A percentile compares a stretch with the other conserved stretches of the same genome.
Evolutionary conservation across 805 yeast species (phyloP).

Genomic region (Nakazawaea anatomiae): DNA sequence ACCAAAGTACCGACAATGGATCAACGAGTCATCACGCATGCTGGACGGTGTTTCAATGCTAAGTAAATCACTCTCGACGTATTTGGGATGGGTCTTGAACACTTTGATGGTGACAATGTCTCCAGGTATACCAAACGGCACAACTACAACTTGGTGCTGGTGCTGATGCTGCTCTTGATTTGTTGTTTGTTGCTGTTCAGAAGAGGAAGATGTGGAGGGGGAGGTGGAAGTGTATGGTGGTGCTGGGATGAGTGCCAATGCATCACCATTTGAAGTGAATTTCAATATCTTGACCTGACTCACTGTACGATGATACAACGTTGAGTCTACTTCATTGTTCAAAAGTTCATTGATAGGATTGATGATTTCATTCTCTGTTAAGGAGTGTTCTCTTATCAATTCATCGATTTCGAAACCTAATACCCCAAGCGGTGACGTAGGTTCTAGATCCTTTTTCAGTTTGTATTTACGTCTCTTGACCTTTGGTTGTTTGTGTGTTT

Average conservation of each 20-base stretch:
- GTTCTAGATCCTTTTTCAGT: slow-evolving; percentile 58
- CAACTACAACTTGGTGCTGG: slow-evolving; percentile 54
- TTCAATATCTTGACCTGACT: slow-evolving; percentile 49
- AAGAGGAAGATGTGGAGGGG: too few relatives aligned
- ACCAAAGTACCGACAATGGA: slow-evolving; percentile 81
- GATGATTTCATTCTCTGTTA: slow-evolving; percentile 40
- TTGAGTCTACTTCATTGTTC: slow-evolving; percentile 45
- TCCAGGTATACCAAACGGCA: slow-evolving; percentile 89
- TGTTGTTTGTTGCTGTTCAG: neutral
- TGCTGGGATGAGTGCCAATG: slow-evolving; percentile 63
- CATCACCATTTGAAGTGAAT: slow-evolving; percentile 81
- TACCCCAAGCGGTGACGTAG: slow-evolving; percentile 78
- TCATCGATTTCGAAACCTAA: slow-evolving; percentile 67
- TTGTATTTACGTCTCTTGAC: slow-evolving; percentile 46
- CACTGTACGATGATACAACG: slow-evolving; percentile 53
- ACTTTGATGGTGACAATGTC: slow-evolving; percentile 68
- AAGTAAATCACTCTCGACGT: slow-evolving; percentile 71
- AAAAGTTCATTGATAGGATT: slow-evolving; percentile 66
- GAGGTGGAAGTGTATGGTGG: slow-evolving; percentile 18
- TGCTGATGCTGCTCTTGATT: neutral
- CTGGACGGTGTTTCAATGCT: slow-evolving; percentile 30
- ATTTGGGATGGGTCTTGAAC: slow-evolving; percentile 70
- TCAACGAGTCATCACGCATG: slow-evolving; percentile 48
- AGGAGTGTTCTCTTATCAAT: slow-evolving; percentile 35
- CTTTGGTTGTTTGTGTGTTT: slow-evolving; percentile 6